Evolutionary conservation across 2,329 filamentous ascomycete genomes (phyloP).

Genomic region (Xylaria sp.): DNA sequence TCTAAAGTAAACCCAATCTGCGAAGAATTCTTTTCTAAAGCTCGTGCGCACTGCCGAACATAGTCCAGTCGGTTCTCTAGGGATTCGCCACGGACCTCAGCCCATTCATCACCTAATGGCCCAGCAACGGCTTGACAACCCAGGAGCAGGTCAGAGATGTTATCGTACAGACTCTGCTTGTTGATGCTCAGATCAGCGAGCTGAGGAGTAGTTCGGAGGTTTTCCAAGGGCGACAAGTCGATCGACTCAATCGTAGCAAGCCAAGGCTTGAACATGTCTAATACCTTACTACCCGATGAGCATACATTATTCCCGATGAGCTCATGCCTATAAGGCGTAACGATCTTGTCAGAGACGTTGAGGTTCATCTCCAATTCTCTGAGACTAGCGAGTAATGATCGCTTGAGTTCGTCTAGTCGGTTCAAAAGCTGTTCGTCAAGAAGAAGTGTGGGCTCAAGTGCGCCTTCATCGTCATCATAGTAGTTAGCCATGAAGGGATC

Average conservation of each 20-base stretch:
- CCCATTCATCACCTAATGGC: conserved; percentile 94
- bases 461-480: conserved; percentile 81
- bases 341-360: conserved; percentile 79
- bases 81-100: conserved; percentile 88
- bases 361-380: conserved; percentile 89
- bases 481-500: conserved; percentile 85
- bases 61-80: conserved; percentile 87
- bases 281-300: conserved; percentile 77
- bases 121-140: conserved; percentile 92
- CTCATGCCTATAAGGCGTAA: conserved; percentile 82
- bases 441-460: conserved; percentile 75
- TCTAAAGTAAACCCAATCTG: conserved; percentile 91
- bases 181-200: conserved; percentile 87
- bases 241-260: conserved; percentile 91
- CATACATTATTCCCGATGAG: conserved; percentile 86
- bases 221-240: conserved; percentile 82
- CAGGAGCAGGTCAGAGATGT: conserved; percentile 87
- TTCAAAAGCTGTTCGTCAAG: conserved; percentile 84
- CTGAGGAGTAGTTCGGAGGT: conserved; percentile 86
- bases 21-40: conserved; percentile 86
- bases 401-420: conserved; percentile 85
- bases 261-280: conserved; percentile 92
- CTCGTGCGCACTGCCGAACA: conserved; percentile 79
- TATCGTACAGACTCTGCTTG: conserved; percentile 94
- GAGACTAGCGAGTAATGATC: conserved; percentile 85